Base-by-base conservation (phyloP, 139 green algal species). In the Chlamydomonas incerta region DNA sequence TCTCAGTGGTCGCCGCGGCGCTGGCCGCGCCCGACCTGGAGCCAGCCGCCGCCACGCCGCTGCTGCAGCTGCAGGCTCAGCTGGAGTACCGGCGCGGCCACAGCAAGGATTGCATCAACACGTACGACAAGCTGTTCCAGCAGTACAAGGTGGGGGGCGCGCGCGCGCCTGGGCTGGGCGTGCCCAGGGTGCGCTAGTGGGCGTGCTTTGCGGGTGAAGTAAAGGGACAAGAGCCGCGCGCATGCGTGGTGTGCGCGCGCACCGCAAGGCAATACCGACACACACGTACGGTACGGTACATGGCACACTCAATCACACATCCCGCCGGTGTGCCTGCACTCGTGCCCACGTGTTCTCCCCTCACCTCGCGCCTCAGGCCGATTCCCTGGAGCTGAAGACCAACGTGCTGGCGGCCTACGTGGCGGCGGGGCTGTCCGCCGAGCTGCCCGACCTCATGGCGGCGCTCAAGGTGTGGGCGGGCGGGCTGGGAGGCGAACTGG, bases 351-450 rank as follows among this genome's bases (percentile, higher is more conserved):
- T n/a, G n/a, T n/a, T n/a, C n/a, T n/a, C n/a, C 47, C 83, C 58
- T 20, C 62, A 46, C 18, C 4, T 31, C 52, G 29, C 31, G 4
- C 75, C n/a, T n/a, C 46, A 93, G 87, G 90, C 87, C n/a, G 74
- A 88, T 26, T 80, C 70, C 23, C 41, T 92, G 65, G 94, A 98
- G 82, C 86, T 98, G 55, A 92, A 94, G 63, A 97, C 93, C 65
- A 98, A 98, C 58, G 83, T 97, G 50, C 60, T 98, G 28, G 96
- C 96, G 11, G 95, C 96, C 0, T 97, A 98, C 71, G 92, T 97
- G 35, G 88, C 87, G 11, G 95, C 90, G 3, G 93, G 92, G 0
- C 84, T 93, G 35, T 76, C 92, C 10, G 47, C 33, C 1, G 93
- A 97, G 80, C 81, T 98, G 67, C 89, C 93, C 20, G 90, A 82